A percentile compares a stretch with the other conserved stretches of the same genome.
These are phyloP conservation scores for Nigrospora osmanthi DNA, from an alignment of 2,329 filamentous ascomycete genomes.

Conservation along the genomic window DNA sequence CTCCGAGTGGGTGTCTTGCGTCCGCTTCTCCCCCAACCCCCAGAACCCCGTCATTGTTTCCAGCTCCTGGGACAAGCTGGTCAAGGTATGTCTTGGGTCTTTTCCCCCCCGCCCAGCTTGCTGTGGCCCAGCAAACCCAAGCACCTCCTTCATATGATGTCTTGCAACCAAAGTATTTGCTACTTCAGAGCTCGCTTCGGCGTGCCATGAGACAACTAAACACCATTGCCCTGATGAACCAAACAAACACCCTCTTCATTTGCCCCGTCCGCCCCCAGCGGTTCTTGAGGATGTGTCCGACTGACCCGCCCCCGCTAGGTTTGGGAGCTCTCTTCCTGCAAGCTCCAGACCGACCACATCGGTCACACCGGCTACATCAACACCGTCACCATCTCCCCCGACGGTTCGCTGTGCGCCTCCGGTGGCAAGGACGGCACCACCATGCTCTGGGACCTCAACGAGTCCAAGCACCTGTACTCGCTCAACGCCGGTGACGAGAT, in stretches of 20 bases:
- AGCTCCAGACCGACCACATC: conserved; percentile 99
- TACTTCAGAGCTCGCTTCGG: conserved; percentile 93
- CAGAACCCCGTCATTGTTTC: conserved; percentile 99
- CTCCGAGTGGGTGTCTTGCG: conserved; percentile 99
- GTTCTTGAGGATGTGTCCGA: neutral
- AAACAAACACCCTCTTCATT: too few relatives aligned
- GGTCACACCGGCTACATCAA: conserved; percentile 99
- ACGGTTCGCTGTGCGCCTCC: conserved; percentile 97
- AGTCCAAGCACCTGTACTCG: conserved; percentile 99
- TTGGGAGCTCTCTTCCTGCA: conserved; percentile 99
- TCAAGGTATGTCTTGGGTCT: conserved; percentile 65
- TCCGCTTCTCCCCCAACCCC: conserved; percentile 99
- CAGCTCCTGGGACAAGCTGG: conserved; percentile 98
- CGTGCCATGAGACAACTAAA: conserved; percentile 95
- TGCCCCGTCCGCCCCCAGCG: too few relatives aligned
- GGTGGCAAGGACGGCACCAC: conserved; percentile 99
- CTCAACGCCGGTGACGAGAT: conserved; percentile 99
- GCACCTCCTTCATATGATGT: conserved; percentile 67
- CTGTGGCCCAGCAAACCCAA: neutral
- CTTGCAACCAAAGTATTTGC: conserved; percentile 96
- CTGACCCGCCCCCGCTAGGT: conserved; percentile 50
- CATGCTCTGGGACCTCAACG: conserved; percentile 99
- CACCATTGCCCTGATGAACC: conserved; percentile 74
- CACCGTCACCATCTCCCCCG: conserved; percentile 99
- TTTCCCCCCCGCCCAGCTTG: neutral